Percentiles rank a stretch among this genome's conserved stretches.
These are phyloP conservation scores for Cokeromyces recurvatus DNA, from an alignment of 371 early-diverging fungal species.

Conservation along the genomic window DNA sequence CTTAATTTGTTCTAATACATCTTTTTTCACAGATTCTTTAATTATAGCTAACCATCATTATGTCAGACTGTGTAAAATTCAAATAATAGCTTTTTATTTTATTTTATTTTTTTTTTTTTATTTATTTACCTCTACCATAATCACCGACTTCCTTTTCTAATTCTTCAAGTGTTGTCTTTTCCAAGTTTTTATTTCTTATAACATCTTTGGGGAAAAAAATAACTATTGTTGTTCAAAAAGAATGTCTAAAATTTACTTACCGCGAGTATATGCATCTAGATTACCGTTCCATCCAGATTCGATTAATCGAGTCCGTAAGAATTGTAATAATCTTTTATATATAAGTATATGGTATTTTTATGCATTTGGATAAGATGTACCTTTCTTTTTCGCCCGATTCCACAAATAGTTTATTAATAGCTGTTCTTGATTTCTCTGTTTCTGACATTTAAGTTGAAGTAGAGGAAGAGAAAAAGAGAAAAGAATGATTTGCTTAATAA, in stretches of 20 bases:
- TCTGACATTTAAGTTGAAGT: too few relatives aligned
- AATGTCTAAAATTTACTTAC: conserved; percentile 1
- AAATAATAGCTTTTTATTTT: too few relatives aligned
- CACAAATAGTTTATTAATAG: conserved; percentile 20
- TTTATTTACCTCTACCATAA: conserved; percentile 20
- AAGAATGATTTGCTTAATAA: too few relatives aligned
- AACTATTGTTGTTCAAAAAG: not conserved
- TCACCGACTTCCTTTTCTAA: conserved; percentile 19
- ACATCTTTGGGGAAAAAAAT: not conserved
- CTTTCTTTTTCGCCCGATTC: conserved; percentile 30
- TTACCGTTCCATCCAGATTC: conserved; percentile 32
- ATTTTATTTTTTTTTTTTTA: not conserved
- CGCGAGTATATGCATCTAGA: conserved; percentile 24
- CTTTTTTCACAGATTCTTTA: conserved; percentile 24
- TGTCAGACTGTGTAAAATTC: not conserved
- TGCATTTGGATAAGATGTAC: conserved; percentile 1
- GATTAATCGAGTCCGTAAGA: conserved; percentile 14
- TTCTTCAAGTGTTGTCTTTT: conserved; percentile 9
- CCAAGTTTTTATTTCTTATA: conserved; percentile 9
- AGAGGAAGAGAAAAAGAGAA: too few relatives aligned
- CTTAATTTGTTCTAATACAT: conserved; percentile 21
- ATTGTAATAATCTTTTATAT: conserved; percentile 11
- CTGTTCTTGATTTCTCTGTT: conserved; percentile 16
- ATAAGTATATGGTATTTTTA: not conserved
- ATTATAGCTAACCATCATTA: conserved; percentile 12